Conservation (phyloP, 2,329 filamentous ascomycete species). For the Clarireedia hainanense region DNA sequence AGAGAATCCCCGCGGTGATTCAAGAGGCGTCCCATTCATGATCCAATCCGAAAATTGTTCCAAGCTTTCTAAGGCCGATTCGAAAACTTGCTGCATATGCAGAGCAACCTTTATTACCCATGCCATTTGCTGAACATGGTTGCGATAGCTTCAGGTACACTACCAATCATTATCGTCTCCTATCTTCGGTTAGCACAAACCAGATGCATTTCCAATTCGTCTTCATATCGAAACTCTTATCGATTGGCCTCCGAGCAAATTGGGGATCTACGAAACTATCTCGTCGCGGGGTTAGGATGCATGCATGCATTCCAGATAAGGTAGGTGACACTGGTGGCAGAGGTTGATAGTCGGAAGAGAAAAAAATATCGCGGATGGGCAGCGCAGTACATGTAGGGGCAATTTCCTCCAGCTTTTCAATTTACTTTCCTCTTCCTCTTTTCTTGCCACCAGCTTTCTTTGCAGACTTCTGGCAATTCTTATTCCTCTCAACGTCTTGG, state of each 20-base stretch:
- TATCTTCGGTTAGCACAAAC: background rate
- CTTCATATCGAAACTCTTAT: background rate
- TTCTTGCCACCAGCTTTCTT: background rate
- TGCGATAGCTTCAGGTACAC: background rate
- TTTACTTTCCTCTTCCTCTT: background rate
- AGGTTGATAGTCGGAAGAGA: background rate
- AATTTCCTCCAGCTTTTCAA: no score
- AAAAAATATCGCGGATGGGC: background rate
- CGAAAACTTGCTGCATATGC: background rate
- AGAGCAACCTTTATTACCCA: background rate
- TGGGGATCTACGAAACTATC: background rate
- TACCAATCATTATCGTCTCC: background rate
- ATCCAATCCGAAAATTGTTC: background rate
- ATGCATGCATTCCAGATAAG: conserved; percentile 6
- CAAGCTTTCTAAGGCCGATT: background rate
- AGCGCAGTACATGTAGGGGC: no score
- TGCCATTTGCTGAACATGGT: no score
- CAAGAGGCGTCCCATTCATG: background rate
- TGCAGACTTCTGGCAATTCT: background rate
- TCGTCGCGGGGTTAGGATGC: background rate
- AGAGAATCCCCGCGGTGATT: background rate
- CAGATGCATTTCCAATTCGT: background rate
- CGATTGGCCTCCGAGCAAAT: background rate
- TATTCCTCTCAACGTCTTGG: background rate
- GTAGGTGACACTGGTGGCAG: conserved; percentile 4